Conservation (phyloP, 2,329 filamentous ascomycete genomes). For the Ceratocystis lukuohia region DNA sequence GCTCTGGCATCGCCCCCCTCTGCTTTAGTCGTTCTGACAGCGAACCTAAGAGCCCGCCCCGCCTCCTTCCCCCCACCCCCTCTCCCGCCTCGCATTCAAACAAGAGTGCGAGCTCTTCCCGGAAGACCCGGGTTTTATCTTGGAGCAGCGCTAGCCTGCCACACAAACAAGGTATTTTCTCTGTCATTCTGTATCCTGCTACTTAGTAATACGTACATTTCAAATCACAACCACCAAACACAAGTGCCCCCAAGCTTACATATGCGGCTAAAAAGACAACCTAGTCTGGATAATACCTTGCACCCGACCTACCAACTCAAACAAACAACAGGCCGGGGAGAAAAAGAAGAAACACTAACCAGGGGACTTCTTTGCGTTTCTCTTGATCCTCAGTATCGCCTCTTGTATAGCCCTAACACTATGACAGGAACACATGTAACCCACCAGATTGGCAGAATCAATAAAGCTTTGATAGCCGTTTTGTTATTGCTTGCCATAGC, state of each 20-base stretch:
- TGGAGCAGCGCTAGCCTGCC: not conserved
- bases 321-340: not conserved
- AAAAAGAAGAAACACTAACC: not conserved
- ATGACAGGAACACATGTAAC: too few species aligned
- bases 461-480: not conserved
- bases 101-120: not conserved
- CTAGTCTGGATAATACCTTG: too few species aligned
- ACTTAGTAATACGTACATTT: not conserved
- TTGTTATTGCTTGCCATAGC: too few species aligned
- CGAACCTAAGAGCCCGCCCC: not conserved
- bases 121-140: not conserved
- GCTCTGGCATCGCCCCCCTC: not conserved
- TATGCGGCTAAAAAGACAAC: not conserved
- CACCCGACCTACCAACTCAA: not conserved
- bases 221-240: not conserved
- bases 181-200: not conserved
- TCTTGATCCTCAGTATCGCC: too few species aligned
- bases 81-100: not conserved
- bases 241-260: not conserved
- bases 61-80: too few species aligned
- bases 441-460: not conserved
- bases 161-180: not conserved
- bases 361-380: too few species aligned
- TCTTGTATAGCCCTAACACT: too few species aligned
- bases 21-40: not conserved